Conservation (phyloP, 306 rosid species). For the Corylus avellana region DNA sequence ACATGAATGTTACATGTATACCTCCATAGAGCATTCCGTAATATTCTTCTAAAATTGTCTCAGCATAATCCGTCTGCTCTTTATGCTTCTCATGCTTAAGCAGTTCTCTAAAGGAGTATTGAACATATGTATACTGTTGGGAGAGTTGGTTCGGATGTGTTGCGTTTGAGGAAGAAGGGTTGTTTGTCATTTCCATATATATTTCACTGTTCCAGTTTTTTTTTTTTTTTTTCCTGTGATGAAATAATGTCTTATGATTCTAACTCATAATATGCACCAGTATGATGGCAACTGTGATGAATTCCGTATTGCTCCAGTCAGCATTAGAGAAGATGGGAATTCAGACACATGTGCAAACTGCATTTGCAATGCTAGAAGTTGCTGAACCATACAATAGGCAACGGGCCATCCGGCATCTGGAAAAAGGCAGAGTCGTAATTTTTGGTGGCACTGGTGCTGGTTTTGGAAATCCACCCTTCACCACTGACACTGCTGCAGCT, state of each 20-base stretch:
- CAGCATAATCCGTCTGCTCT: background rate
- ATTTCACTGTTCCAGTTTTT: background rate
- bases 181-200: background rate
- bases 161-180: background rate
- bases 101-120: background rate
- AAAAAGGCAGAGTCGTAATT: conserved; percentile 74
- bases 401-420: conserved; percentile 72
- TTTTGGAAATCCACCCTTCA: conserved; percentile 51
- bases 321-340: conserved; percentile 71
- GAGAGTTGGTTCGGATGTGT: background rate
- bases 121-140: background rate
- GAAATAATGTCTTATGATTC: background rate
- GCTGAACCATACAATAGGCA: conserved; percentile 68
- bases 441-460: conserved; percentile 66
- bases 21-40: background rate
- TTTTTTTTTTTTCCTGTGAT: background rate
- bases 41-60: background rate
- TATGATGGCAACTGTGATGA: conserved; percentile 74
- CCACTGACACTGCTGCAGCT: conserved; percentile 65
- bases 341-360: conserved; percentile 62
- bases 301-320: conserved; percentile 65
- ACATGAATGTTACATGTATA: background rate
- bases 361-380: conserved; percentile 55
- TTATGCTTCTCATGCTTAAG: background rate
- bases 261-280: conserved; percentile 24